These are phyloP conservation scores for Carpediemonas membranifera DNA, from an alignment of 78 protist species.

Conservation along the genomic window DNA sequence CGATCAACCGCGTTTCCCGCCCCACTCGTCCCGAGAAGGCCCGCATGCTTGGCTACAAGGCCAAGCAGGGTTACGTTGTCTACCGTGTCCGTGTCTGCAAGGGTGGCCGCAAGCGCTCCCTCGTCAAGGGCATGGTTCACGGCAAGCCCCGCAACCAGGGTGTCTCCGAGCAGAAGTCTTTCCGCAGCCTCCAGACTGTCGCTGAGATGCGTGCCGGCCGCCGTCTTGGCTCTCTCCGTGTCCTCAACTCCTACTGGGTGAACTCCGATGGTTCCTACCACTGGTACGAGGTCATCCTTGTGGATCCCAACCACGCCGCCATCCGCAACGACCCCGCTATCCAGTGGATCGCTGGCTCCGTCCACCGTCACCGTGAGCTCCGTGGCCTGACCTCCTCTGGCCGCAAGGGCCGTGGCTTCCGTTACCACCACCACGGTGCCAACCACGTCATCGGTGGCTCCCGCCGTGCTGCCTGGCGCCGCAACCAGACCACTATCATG, in stretches of 20 bases:
- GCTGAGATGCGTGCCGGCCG: constrained; percentile 96
- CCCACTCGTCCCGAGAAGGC: constrained; percentile 99
- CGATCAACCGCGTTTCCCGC: constrained; percentile 75
- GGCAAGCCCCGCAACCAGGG: constrained; percentile 94
- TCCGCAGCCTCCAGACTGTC: constrained; percentile 57
- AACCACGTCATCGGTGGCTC: constrained; percentile 73
- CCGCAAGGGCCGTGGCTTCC: constrained; percentile 71
- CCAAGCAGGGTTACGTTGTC: constrained; percentile 83
- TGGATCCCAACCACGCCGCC: constrained; percentile 86
- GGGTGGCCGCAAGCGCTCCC: constrained; percentile 87
- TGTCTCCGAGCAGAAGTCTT: constrained; percentile 74
- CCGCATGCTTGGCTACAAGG: constrained; percentile 95
- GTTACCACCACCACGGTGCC: constrained; percentile 59
- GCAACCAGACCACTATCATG: constrained; percentile 84
- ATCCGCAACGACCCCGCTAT: constrained; percentile 91
- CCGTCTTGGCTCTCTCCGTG: constrained; percentile 79
- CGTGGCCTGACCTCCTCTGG: constrained; percentile 98
- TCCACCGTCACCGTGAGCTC: constrained; percentile 80
- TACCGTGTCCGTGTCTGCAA: constrained; percentile 88
- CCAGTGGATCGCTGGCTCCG: constrained; percentile 91
- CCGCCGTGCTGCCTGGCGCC: constrained; percentile 85
- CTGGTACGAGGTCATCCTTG: constrained; percentile 93
- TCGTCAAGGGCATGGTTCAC: constrained; percentile 67
- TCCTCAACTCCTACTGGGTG: constrained; percentile 98
- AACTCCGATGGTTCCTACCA: constrained; percentile 84